Base-by-base conservation (phyloP, 2,329 filamentous ascomycete species). In the Didymella keratinophila region DNA sequence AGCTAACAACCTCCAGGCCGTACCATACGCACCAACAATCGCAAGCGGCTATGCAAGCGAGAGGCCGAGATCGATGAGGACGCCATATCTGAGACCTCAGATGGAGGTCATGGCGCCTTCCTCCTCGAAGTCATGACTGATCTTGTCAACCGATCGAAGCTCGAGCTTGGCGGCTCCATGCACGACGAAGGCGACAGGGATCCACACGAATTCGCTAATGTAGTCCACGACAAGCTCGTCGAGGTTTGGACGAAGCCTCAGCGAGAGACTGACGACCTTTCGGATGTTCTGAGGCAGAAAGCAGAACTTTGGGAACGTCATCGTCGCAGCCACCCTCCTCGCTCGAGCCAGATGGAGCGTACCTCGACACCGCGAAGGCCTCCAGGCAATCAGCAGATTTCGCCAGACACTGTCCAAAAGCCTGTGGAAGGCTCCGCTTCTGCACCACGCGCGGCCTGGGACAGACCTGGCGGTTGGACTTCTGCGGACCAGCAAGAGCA, bases 21-120 rank as follows among this genome's bases (percentile, higher is more conserved):
- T 16, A 21, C 23, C 7, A 25, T 25, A 25, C 23, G 23, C 23
- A 25, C 41, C 18, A 37, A 51, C 2, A 46, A 41, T 21, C 52
- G 55, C 6, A 67, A 65, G 48, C 51, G 64, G 9, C 43, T 45
- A 8, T 63, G 62, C 53, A 64, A 58, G 20, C 52, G 53, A 20
- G 45, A 58, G 34, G 55, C 58, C 14, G 46, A 53, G 6, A 20
- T 21, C 2, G 51, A 61, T 8, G 42, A 57, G 28, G 46, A 60
- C 2, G 20, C 21, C 3, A 45, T n/a, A 11, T 4, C 32, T 36
- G 32, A 36, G 32, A n/a, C 6, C 7, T 36, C 32, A n/a, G 32
- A 36, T 36, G 14, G 16, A 36, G 32, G 6, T 4, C 32, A n/a
- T n/a, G 32, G 3, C 14, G 16, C 32, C 16, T 36, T 61, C 27